Conservation (phyloP, 345 rosid species). For the Acer yangbiense region DNA sequence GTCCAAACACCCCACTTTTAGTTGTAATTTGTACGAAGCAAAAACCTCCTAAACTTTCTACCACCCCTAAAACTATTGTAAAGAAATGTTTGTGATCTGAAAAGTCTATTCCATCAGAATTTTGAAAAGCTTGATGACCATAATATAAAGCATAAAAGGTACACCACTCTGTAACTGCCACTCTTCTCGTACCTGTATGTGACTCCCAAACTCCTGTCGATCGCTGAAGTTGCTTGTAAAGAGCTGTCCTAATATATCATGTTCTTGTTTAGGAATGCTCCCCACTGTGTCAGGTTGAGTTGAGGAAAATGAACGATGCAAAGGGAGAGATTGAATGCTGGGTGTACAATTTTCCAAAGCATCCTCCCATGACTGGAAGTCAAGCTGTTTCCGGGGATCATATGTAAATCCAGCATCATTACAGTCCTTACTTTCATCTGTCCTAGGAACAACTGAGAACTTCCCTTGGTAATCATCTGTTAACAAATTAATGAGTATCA, state of each 20-base stretch:
- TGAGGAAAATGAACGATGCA: slow-evolving; percentile 36
- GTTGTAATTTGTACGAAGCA: not conserved
- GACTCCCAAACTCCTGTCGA: slow-evolving; percentile 52
- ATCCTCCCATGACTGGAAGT: slow-evolving; percentile 69
- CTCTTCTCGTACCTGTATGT: slow-evolving; percentile 41
- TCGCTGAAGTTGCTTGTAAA: slow-evolving; percentile 38
- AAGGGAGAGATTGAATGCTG: slow-evolving; percentile 46
- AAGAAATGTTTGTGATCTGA: slow-evolving; percentile 12
- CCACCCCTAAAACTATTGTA: not conserved
- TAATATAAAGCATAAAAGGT: slow-evolving; percentile 1
- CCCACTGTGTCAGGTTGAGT: slow-evolving; percentile 29
- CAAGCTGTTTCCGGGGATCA: slow-evolving; percentile 54
- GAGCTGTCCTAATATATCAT: slow-evolving; percentile 49
- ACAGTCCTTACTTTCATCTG: slow-evolving; percentile 36
- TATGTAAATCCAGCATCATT: slow-evolving; percentile 43
- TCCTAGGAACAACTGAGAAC: slow-evolving; percentile 34
- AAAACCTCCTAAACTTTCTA: not conserved
- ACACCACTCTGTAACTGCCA: slow-evolving; percentile 26
- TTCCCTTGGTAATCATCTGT: slow-evolving; percentile 58
- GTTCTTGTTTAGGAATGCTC: slow-evolving; percentile 41
- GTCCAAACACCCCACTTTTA: slow-evolving; percentile 3
- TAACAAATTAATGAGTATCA: slow-evolving; percentile 29
- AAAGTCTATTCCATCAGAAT: slow-evolving; percentile 12
- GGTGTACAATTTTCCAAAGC: slow-evolving; percentile 44
- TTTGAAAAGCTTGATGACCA: not conserved